Base-by-base conservation (phyloP, 306 rosid genomes). In the Medicago ruthenica region DNA sequence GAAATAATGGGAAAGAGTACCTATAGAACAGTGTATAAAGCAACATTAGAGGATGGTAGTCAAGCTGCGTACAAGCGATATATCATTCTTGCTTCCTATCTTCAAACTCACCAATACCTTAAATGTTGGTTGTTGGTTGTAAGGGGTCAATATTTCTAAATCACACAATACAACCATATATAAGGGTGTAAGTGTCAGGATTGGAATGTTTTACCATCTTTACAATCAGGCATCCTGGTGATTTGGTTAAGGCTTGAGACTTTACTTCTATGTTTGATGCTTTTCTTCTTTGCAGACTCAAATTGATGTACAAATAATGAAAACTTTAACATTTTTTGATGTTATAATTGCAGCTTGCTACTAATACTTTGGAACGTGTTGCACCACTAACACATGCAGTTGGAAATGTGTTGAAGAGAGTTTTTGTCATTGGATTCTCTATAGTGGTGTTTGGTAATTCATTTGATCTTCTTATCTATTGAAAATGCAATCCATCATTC, bases 121-220 rank as follows among this genome's bases (percentile, higher is more conserved):
- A 21, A 21, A 21, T 21, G 24, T 21, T 21, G 24, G 24, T 21
- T 21, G 24, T 21, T 21, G 24, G 24, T 21, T 21, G 24, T 21
- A 21, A 21, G 24, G 24, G 24, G 2, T 21, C 24, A 21, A 2
- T 21, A 21, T 21, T 21, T 21, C 2, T 21, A 21, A 21, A 21
- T 2, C 24, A 21, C 24, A 21, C 24, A 21, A 21, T 21, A 21
- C 24, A 21, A 21, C 24, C 24, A 21, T 21, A 21, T 21, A 2
- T 21, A 21, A 2, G 24, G 24, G 24, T 21, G 24, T 21, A 21
- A 21, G 24, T 21, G 24, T 21, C 24, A 21, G 71, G 71, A 67
- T 67, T 67, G 71, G 71, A 42, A 67, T 67, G 71, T 67, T 67
- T 42, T 67, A 67, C 55, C 54, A 67, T 67, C 71, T 67, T 41